phyloP scores from a whole-genome alignment of 2,329 filamentous ascomycete species.

The Hirsutella minnesotensis region DNA sequence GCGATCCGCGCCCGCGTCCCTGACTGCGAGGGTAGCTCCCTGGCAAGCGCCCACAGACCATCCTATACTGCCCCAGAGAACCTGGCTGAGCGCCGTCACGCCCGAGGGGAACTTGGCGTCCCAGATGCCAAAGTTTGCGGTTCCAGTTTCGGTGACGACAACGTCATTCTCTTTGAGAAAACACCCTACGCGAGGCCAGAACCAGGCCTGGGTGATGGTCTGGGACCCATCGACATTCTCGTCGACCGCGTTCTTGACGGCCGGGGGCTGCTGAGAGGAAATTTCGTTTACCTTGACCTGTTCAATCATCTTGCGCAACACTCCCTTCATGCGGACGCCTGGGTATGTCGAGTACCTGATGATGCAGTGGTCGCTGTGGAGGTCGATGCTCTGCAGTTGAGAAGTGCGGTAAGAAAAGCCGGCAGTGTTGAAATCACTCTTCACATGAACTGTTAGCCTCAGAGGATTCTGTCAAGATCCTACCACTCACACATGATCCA shows the following conservation, averaged over 20 bases:
- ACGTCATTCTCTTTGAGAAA: constrained; percentile 65
- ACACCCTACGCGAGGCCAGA: constrained; percentile 66
- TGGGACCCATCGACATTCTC: constrained; percentile 25
- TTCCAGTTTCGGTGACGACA: constrained; percentile 78
- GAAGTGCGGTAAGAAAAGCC: constrained; percentile 73
- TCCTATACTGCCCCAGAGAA: constrained; percentile 58
- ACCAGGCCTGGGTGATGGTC: constrained; percentile 55
- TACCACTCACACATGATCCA: too few species aligned
- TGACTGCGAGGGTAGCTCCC: constrained; percentile 61
- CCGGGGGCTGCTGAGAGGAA: constrained; percentile 38
- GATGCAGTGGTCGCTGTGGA: constrained; percentile 62
- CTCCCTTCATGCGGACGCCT: constrained; percentile 63
- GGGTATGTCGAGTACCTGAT: constrained; percentile 73
- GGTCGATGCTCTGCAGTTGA: constrained; percentile 67
- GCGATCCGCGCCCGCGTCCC: constrained; percentile 45
- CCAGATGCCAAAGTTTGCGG: constrained; percentile 79
- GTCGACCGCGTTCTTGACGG: constrained; percentile 37
- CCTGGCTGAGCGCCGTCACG: constrained; percentile 73
- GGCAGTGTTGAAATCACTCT: constrained; percentile 72
- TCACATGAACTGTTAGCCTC: too few species aligned
- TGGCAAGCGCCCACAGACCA: constrained; percentile 48
- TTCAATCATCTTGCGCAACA: constrained; percentile 59
- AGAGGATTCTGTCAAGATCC: too few species aligned
- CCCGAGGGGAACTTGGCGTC: constrained; percentile 66
- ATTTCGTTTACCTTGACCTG: constrained; percentile 46